Evolutionary conservation across 371 early-diverging fungal genomes (phyloP).

Genomic region (Rhizopus sp.): DNA sequence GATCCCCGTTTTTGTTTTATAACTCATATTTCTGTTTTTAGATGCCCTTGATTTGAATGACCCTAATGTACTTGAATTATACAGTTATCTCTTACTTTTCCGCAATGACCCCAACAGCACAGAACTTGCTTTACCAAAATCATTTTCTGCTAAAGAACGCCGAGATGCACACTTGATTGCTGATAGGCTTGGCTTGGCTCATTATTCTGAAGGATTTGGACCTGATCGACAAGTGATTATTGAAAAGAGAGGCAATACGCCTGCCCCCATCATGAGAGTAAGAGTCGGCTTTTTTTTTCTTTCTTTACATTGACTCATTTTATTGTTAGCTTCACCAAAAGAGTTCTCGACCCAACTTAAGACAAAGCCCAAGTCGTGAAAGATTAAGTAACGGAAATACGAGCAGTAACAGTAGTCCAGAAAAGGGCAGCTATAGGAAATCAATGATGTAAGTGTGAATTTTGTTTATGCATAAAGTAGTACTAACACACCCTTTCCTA

Average conservation of each 20-base stretch:
- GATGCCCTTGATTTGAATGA: slow-evolving; percentile 70
- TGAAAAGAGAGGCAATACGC: slow-evolving; percentile 34
- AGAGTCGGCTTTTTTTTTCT: slow-evolving; percentile 3
- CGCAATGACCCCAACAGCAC: slow-evolving; percentile 64
- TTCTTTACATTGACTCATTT: not conserved
- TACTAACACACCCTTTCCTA: not conserved
- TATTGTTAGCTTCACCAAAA: slow-evolving; percentile 22
- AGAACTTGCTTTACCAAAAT: slow-evolving; percentile 60
- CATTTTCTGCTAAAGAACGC: slow-evolving; percentile 52
- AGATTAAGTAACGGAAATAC: slow-evolving; percentile 11
- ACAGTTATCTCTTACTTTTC: slow-evolving; percentile 70
- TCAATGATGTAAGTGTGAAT: slow-evolving; percentile 33
- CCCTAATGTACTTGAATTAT: slow-evolving; percentile 65
- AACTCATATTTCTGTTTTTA: slow-evolving; percentile 1
- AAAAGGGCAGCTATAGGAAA: slow-evolving; percentile 28
- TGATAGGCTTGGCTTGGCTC: slow-evolving; percentile 53
- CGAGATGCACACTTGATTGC: slow-evolving; percentile 61
- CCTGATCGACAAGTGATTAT: slow-evolving; percentile 42
- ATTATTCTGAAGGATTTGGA: slow-evolving; percentile 59
- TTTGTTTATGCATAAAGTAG: not conserved
- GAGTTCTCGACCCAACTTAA: slow-evolving; percentile 24
- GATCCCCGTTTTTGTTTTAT: too few species aligned
- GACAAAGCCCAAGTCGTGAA: slow-evolving; percentile 35
- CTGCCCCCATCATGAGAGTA: slow-evolving; percentile 30
- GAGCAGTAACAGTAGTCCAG: slow-evolving; percentile 6